Evolutionary conservation across 257 asterid genomes (phyloP), one percentile per base, ranked within the genome.

Genomic region (Handroanthus guayacan): DNA sequence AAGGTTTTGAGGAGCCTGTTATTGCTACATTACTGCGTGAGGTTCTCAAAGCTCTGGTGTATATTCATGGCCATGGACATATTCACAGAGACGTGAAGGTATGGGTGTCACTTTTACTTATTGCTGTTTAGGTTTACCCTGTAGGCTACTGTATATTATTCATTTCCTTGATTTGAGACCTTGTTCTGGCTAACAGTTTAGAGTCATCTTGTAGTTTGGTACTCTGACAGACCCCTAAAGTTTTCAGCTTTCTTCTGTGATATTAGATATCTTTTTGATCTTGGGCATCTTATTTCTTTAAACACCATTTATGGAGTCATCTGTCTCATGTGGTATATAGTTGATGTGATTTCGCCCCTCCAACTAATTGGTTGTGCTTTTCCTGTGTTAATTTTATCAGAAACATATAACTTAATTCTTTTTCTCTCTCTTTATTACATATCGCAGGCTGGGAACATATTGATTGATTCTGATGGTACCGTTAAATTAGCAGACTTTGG

Each of bases 61-160:
- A 95, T 91, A 89, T 95, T 82, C 99, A 93, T 87, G 87, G 84
- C 73, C 97, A 95, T 39, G 98, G 98, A 75, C 97, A 91, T 81
- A 95, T 95, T 80, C 99, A 95, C 79, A 91, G 99, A 86, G 99
- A 95, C 69, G 99, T 95, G 62, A 95, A 95, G 97, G 99, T 91
- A 86, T 75, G 51, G 5, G 67, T 63, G 20, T 79, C 68, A 62
- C 37, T 75, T 25, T 51, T 58, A 16, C 64, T 51, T 70, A 36
- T 41, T 38, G 58, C 50, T 58, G 38, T 51, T 69, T 51, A 54
- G 62, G 17, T 12, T 56, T 55, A 67, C 37, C 37, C 62, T 31
- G 4, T 57, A 34, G 43, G 50, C 60, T 72, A 60, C 66, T 64
- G n/a, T 60, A 68, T 57, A 14, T 44, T 71, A 36, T 79, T 45